Conservation (phyloP, 352 stramenopile genomes). For the Blastocystis sp. region DNA sequence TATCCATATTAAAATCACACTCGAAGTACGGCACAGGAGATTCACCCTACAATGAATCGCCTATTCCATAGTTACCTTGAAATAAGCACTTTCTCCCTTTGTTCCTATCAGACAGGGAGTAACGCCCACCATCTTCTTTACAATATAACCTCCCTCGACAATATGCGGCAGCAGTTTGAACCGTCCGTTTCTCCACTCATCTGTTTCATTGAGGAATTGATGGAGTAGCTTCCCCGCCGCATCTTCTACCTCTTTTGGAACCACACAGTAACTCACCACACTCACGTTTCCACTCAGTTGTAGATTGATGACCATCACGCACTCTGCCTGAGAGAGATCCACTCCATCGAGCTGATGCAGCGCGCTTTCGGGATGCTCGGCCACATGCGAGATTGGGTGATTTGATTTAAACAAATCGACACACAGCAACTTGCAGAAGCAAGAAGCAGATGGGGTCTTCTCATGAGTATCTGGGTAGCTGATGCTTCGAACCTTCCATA, state of each 20-base stretch:
- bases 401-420: constrained; percentile 30
- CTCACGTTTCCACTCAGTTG: not conserved
- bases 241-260: not conserved
- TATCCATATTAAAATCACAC: constrained; percentile 55
- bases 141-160: constrained; percentile 57
- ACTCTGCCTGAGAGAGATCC: not conserved
- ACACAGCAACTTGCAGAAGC: not conserved
- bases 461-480: not conserved
- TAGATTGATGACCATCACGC: constrained; percentile 22
- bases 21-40: constrained; percentile 51
- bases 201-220: not conserved
- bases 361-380: not conserved
- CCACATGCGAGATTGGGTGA: not conserved
- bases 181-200: constrained; percentile 36
- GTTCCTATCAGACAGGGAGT: constrained; percentile 47
- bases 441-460: not conserved
- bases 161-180: constrained; percentile 57
- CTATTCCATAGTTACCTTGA: not conserved
- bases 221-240: not conserved
- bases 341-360: not conserved
- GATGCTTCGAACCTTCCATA: constrained; percentile 41
- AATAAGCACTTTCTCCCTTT: constrained; percentile 51
- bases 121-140: constrained; percentile 37
- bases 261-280: not conserved
- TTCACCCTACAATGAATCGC: not conserved